Conservation (phyloP, 148 eudicot species). For the Spergularia marina region DNA sequence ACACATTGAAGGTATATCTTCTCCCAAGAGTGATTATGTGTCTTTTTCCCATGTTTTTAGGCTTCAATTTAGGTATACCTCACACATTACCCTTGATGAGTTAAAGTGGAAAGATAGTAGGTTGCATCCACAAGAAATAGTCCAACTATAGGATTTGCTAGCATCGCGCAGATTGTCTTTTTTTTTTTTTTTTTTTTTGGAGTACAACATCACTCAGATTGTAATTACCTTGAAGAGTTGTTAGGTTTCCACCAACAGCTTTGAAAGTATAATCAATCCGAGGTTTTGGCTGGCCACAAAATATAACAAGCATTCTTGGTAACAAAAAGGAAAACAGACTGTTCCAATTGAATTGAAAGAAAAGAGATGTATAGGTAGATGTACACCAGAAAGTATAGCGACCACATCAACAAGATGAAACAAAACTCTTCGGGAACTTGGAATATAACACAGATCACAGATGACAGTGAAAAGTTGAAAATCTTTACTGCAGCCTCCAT, state of each 20-base stretch:
- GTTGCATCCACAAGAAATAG: too few species aligned
- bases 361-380: neutral
- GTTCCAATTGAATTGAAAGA: neutral
- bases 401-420: constrained; percentile 88
- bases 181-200: too few species aligned
- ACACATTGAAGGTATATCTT: too few species aligned
- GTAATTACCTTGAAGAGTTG: constrained; percentile 82
- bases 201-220: constrained; percentile 96
- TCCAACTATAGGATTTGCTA: too few species aligned
- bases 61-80: too few species aligned
- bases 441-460: constrained; percentile 87
- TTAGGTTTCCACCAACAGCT: constrained; percentile 90
- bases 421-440: constrained; percentile 87
- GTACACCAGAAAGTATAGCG: constrained; percentile 89
- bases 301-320: constrained; percentile 8
- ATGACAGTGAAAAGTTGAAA: constrained; percentile 84
- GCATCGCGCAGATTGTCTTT: too few species aligned
- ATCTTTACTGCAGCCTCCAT: constrained; percentile 60
- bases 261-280: constrained; percentile 75
- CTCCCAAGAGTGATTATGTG: too few species aligned
- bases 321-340: neutral
- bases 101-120: too few species aligned
- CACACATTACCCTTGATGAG: too few species aligned
- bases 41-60: too few species aligned
- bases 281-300: constrained; percentile 74